Evolutionary conservation across 345 rosid genomes (phyloP).

Genomic region (Raphanus raphanistrum): DNA sequence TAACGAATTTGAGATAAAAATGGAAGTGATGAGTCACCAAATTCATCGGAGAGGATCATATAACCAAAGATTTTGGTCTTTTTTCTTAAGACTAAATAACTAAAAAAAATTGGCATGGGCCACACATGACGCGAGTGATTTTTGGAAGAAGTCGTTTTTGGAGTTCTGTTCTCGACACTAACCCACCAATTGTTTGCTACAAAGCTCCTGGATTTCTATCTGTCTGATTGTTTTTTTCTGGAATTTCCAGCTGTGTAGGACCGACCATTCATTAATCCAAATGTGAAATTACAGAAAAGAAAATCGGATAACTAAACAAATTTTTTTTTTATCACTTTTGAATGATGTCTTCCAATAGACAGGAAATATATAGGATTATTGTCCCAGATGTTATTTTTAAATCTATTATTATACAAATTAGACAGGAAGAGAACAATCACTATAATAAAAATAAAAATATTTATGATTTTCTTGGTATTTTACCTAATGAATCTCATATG

Average conservation of each 20-base stretch:
- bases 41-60: conserved; percentile 10
- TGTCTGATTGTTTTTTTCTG: neutral
- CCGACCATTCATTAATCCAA: neutral
- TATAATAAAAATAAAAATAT: too few species aligned
- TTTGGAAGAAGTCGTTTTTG: conserved; percentile 29
- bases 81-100: neutral
- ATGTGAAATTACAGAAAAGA: neutral
- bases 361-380: too few species aligned
- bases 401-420: too few species aligned
- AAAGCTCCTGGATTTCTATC: neutral
- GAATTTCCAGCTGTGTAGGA: neutral
- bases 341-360: too few species aligned
- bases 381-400: too few species aligned
- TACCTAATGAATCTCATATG: too few species aligned
- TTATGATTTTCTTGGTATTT: too few species aligned
- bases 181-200: conserved; percentile 5
- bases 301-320: too few species aligned
- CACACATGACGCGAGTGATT: conserved; percentile 16
- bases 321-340: too few species aligned
- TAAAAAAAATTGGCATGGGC: neutral
- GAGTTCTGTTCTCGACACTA: conserved; percentile 2
- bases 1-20: conserved; percentile 8
- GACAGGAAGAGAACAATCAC: too few species aligned
- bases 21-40: conserved; percentile 2
- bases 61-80: neutral